A percentile compares a stretch with the other conserved stretches of the same genome.
These are phyloP conservation scores for Mycena floridula DNA, from an alignment of 768 basidiomycete genomes.

Conservation along the genomic window DNA sequence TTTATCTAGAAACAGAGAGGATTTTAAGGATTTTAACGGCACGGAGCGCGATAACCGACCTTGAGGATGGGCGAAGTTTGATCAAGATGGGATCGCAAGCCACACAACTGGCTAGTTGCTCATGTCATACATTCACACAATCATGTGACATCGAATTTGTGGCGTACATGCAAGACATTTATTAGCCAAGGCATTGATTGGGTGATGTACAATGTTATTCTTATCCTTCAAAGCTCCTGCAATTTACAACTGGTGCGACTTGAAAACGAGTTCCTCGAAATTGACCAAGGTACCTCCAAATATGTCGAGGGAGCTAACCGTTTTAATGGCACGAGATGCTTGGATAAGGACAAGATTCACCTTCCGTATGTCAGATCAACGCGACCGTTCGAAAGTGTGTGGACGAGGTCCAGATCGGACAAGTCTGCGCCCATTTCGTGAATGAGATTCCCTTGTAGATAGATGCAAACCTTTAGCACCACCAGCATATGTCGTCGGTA, in stretches of 20 bases:
- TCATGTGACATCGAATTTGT: no score
- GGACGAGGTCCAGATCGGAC: constrained; percentile 74
- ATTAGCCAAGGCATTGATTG: neutral
- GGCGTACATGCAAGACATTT: no score
- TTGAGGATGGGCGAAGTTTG: no score
- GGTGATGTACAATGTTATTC: neutral
- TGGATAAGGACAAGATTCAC: constrained; percentile 15
- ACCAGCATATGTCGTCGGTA: constrained; percentile 96
- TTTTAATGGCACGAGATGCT: neutral
- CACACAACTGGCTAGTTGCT: no score
- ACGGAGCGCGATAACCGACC: no score
- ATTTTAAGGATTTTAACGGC: no score
- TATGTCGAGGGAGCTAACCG: constrained; percentile 46
- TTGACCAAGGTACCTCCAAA: constrained; percentile 49
- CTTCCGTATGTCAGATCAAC: constrained; percentile 48
- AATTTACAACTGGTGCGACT: no score
- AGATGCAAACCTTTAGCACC: constrained; percentile 75
- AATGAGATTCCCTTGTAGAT: neutral
- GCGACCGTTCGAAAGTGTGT: constrained; percentile 71
- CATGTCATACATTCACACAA: no score
- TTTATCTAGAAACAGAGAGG: constrained; percentile 23
- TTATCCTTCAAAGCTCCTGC: constrained; percentile 23
- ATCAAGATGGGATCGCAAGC: no score
- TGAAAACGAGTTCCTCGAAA: constrained; percentile 43
- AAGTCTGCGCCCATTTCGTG: constrained; percentile 44